These are phyloP conservation scores for Phtheirospermum japonicum DNA, from an alignment of 257 asterid species.

Conservation along the genomic window DNA sequence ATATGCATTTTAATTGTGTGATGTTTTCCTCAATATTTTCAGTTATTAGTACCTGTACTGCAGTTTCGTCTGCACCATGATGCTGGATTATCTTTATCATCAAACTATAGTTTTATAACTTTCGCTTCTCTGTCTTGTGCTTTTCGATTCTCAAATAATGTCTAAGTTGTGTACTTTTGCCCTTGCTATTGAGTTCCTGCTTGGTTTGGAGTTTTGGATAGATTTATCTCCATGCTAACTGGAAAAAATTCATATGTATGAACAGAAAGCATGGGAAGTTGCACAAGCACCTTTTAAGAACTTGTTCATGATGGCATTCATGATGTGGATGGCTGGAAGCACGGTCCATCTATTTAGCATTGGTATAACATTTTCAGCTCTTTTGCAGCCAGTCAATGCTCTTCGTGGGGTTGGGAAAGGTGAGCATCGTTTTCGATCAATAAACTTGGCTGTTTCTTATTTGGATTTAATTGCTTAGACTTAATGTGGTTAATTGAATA, in stretches of 20 bases:
- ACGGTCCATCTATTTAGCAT: constrained; percentile 96
- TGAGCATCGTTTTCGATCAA: constrained; percentile 27
- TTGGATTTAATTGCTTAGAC: constrained; percentile 2
- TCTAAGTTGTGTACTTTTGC: not conserved
- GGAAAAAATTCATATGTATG: constrained; percentile 21
- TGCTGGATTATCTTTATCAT: not conserved
- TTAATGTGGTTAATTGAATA: not conserved
- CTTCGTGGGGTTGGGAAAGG: constrained; percentile 97
- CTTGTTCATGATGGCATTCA: constrained; percentile 95
- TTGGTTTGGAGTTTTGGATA: not conserved
- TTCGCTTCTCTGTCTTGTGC: not conserved
- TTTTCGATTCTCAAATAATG: not conserved
- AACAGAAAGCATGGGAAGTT: constrained; percentile 98
- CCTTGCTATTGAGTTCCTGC: not conserved
- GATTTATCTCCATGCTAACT: constrained; percentile 13
- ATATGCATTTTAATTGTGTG: not conserved
- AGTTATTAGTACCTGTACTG: not conserved
- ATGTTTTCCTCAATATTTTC: not conserved
- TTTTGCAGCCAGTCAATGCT: constrained; percentile 91
- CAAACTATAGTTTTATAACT: constrained; percentile 1
- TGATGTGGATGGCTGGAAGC: constrained; percentile 99
- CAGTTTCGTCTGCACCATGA: constrained; percentile 16
- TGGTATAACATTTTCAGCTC: constrained; percentile 96
- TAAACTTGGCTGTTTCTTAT: not conserved
- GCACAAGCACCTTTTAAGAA: constrained; percentile 98